Evolutionary conservation across 768 basidiomycete species (phyloP), one percentile per base, ranked within the genome.

Genomic region (Pholiota conissans): DNA sequence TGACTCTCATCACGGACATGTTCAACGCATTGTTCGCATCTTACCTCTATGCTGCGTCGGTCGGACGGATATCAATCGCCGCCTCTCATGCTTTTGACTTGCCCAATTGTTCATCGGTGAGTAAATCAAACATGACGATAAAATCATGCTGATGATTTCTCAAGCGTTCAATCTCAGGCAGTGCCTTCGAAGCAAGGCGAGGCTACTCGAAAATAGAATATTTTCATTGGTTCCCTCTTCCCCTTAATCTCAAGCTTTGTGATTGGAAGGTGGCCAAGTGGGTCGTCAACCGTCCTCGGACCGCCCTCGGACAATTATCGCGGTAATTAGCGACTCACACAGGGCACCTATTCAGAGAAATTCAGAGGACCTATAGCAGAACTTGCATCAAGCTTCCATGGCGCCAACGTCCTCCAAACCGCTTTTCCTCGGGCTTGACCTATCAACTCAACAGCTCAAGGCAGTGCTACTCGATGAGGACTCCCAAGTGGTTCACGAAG

Each of bases 361-460:
- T n/a, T 11, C 18, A 27, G 8, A 40, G 32, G 34, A 45, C 28
- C 24, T n/a, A 11, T 27, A 30, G 13, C 24, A 30, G 24, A 37
- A 46, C 34, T 34, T 52, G 20, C 20, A 52, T 56, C 50, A 16
- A 26, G 20, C 54, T 49, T 26, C 47, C 40, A 60, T 60, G 61
- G 52, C 61, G 14, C 39, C 63, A 10, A 28, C 53, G 26, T 48
- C 58, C 47, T 18, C 61, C 24, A 62, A 48, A 13, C 65, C 68
- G 14, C 64, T 76, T 34, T 93, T 91, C 68, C 85, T 94, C 22
- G 93, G 93, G 13, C 81, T 94, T 53, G 93, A 95, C 71, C 81
- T 93, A 35, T 93, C 90, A 1, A 95, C 93, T 0, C 93, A 96
- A 67, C 86, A 87, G 61, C 78, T 92, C 54, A 91, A 95, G 71